These are phyloP conservation scores for Komagataella mondaviorum DNA, from an alignment of 805 yeast genomes.

Conservation along the genomic window DNA sequence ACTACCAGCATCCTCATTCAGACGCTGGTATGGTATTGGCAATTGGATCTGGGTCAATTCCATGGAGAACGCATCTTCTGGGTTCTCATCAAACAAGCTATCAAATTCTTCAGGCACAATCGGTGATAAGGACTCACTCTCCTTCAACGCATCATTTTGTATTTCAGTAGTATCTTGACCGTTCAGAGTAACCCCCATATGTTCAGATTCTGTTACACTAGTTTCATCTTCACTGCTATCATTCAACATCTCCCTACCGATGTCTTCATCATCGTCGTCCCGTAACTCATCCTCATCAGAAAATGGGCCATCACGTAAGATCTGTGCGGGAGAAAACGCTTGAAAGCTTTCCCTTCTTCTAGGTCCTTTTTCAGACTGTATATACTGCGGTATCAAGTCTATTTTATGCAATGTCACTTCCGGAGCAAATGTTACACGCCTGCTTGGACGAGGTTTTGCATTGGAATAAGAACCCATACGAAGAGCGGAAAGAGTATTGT, in stretches of 20 bases:
- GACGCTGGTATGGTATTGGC: background rate
- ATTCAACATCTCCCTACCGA: slow-evolving; percentile 3
- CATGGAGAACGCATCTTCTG: slow-evolving; percentile 5
- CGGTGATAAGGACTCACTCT: slow-evolving; percentile 1
- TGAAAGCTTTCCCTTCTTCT: slow-evolving; percentile 15
- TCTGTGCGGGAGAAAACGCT: slow-evolving; percentile 14
- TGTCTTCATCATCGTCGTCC: slow-evolving; percentile 2
- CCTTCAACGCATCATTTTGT: slow-evolving; percentile 4
- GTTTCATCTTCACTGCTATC: slow-evolving; percentile 2
- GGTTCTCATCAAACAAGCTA: slow-evolving; percentile 1
- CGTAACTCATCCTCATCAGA: slow-evolving; percentile 1
- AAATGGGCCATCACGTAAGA: background rate
- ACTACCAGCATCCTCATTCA: background rate
- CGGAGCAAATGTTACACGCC: slow-evolving; percentile 71
- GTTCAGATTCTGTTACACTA: background rate
- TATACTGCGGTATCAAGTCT: slow-evolving; percentile 19
- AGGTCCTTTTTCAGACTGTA: slow-evolving; percentile 8
- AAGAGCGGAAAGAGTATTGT: background rate
- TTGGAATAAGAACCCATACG: background rate
- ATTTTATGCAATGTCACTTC: slow-evolving; percentile 55
- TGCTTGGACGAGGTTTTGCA: background rate
- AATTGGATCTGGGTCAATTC: slow-evolving; percentile 6
- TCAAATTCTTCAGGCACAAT: slow-evolving; percentile 1
- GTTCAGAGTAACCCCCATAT: slow-evolving; percentile 7
- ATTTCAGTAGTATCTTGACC: slow-evolving; percentile 3